A percentile compares a stretch with the other conserved stretches of the same genome.
These are phyloP conservation scores for Sporisorium graminicola DNA, from an alignment of 1,284 basidiomycete genomes.

Conservation along the genomic window DNA sequence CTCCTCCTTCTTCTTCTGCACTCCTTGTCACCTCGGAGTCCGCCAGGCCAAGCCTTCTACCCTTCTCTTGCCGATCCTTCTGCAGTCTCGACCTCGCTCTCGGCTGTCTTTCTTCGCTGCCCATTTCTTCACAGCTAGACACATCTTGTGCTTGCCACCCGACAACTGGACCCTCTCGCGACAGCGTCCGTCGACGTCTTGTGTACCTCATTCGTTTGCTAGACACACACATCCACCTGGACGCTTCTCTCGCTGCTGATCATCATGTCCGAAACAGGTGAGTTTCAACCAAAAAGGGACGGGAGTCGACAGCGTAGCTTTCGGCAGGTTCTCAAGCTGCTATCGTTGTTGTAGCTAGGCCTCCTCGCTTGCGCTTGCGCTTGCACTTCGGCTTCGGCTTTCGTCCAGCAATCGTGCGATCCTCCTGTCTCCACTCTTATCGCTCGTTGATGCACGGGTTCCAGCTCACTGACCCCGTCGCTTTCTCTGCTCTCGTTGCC, in stretches of 20 bases:
- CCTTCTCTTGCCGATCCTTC: neutral
- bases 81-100: neutral
- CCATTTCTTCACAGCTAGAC: too few relatives aligned
- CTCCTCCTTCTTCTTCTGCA: neutral
- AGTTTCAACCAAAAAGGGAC: conserved; percentile 6
- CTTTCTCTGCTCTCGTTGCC: neutral
- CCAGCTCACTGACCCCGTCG: conserved; percentile 4
- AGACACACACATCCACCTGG: neutral
- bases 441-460: neutral
- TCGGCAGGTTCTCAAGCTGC: neutral
- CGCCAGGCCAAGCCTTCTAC: neutral
- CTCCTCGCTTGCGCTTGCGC: neutral
- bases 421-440: conserved; percentile 9
- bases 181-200: neutral
- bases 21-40: neutral
- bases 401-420: conserved; percentile 23
- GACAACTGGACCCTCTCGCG: neutral
- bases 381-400: neutral
- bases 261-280: conserved; percentile 39
- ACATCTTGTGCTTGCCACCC: neutral
- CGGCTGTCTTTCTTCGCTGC: neutral
- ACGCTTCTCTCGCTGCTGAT: neutral
- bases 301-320: too few relatives aligned
- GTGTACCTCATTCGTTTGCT: neutral
- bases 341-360: neutral